Conservation (phyloP, 2,329 filamentous ascomycete species). For the Zasmidium cellare region DNA sequence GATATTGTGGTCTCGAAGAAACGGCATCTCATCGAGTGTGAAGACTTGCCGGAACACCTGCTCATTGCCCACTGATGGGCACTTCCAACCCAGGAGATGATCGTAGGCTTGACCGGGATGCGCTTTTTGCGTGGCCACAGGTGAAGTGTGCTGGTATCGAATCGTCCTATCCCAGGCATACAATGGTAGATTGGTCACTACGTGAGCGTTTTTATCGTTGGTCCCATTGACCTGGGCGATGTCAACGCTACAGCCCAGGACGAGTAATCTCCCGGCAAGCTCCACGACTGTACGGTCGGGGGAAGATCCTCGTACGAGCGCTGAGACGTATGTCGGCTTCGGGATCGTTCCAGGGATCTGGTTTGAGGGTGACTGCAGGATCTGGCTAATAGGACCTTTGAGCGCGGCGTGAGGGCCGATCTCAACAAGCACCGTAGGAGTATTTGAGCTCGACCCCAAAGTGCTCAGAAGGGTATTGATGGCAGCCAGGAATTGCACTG, state of each 20-base stretch:
- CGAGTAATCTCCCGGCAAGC: neutral
- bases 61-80: neutral
- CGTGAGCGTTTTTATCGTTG: neutral
- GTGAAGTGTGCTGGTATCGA: neutral
- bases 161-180: slow-evolving; percentile 4
- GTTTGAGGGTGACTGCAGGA: neutral
- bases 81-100: slow-evolving; percentile 3
- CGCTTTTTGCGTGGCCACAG: neutral
- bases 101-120: slow-evolving; percentile 1
- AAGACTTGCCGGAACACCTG: slow-evolving; percentile 4
- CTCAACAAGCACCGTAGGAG: neutral
- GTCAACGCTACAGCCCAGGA: slow-evolving; percentile 2
- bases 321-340: neutral
- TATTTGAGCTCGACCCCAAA: too few relatives aligned
- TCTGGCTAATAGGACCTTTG: neutral
- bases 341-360: too few relatives aligned
- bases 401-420: slow-evolving; percentile 12
- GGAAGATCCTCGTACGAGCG: neutral
- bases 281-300: neutral
- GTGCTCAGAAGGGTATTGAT: slow-evolving; percentile 3
- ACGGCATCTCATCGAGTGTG: slow-evolving; percentile 11
- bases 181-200: neutral
- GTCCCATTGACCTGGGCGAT: too few relatives aligned
- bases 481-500: slow-evolving; percentile 10
- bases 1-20: slow-evolving; percentile 24